Conservation (phyloP, 2,329 filamentous ascomycete species). For the Xylariaceae sp. region DNA sequence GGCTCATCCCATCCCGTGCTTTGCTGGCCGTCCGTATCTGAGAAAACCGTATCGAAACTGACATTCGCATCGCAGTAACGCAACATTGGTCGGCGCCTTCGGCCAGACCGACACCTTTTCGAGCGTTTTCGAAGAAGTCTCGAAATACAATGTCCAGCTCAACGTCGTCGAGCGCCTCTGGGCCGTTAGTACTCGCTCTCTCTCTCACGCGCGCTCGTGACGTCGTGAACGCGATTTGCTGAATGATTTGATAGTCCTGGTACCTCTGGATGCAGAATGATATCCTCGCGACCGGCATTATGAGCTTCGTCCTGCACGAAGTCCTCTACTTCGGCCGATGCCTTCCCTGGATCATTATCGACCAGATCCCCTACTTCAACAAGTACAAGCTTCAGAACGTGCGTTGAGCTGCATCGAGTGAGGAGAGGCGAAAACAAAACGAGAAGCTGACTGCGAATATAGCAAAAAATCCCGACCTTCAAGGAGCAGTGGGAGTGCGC, state of each 20-base stretch:
- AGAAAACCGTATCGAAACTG: conserved; percentile 8
- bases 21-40: not conserved
- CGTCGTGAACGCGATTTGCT: conserved; percentile 16
- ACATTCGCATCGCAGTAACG: conserved; percentile 39
- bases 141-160: conserved; percentile 75
- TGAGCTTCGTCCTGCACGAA: conserved; percentile 97
- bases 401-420: conserved; percentile 31
- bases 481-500: conserved; percentile 95
- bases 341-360: conserved; percentile 89
- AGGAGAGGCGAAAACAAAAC: not conserved
- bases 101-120: conserved; percentile 50
- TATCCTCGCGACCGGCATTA: conserved; percentile 89
- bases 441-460: conserved; percentile 22
- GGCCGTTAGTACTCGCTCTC: conserved; percentile 54
- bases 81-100: conserved; percentile 43
- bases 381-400: conserved; percentile 93
- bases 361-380: conserved; percentile 79
- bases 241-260: conserved; percentile 57
- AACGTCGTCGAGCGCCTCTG: conserved; percentile 84
- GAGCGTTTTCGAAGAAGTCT: conserved; percentile 56
- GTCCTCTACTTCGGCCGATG: conserved; percentile 87
- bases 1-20: no score
- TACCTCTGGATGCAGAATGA: conserved; percentile 99
- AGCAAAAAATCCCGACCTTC: conserved; percentile 80
- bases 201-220: not conserved